Base-by-base conservation (phyloP, 768 basidiomycete species). In the Kwoniella dendrophila region DNA sequence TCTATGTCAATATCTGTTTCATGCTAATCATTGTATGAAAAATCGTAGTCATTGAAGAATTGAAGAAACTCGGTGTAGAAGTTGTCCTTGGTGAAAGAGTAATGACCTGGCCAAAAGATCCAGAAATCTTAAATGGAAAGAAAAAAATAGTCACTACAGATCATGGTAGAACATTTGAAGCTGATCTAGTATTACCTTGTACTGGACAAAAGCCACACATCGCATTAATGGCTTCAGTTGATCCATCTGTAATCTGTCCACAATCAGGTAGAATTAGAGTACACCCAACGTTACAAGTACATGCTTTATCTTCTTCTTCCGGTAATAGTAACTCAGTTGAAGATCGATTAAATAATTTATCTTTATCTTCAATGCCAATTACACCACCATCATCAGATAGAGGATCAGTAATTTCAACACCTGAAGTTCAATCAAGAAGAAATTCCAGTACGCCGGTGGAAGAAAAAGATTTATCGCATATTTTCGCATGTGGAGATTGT, bases 401-500 rank as follows among this genome's bases (percentile, higher is more conserved):
- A 33, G 26, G 29, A 14, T 45, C 60, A 16, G 26, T 53, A 56
- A 43, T 29, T 6, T 44, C 33, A 30, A 56, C 33, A 14, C 38
- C 40, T 27, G 50, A 49, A 50, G 49, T n/a, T n/a, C n/a, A 49
- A 4, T 52, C 30, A 29, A n/a, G 27, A 62, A 1, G 60, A 63
- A 18, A 33, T 24, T 16, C 43, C 40, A 20, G 44, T 16, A 49
- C 47, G 8, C 36, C 8, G 8, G 18, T 20, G 12, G 8, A n/a
- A n/a, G 7, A 32, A 11, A n/a, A 50, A 38, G 56, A 66, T 22
- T 27, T 71, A 57, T 56, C 67, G 14, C 69, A 75, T 55, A 64
- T 77, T 36, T 80, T 77, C 49, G 78, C 79, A 7, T 66, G 75
- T 51, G 79, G 79, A 16, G 79, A 80, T 59, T 78, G 78, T 44